Evolutionary conservation across 805 yeast genomes (phyloP).

Genomic region (Zygosaccharomyces kombuchaensis): DNA sequence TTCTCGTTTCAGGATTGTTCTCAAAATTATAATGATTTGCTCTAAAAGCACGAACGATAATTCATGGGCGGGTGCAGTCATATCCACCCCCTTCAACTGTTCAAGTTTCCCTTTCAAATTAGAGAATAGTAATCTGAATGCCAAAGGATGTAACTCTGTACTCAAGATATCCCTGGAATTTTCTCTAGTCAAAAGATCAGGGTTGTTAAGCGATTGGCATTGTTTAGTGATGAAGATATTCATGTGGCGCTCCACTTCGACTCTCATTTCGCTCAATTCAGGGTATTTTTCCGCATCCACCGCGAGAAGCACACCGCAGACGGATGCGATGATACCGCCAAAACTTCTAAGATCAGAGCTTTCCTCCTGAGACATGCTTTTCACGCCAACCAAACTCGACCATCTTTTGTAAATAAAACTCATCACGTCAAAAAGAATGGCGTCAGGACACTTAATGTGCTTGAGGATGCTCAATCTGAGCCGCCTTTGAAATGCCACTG

Average conservation of each 20-base stretch:
- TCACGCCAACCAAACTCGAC: slow-evolving; percentile 18
- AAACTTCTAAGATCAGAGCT: slow-evolving; percentile 53
- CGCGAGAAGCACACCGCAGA: slow-evolving; percentile 57
- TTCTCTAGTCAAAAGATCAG: slow-evolving; percentile 56
- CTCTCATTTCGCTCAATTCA: slow-evolving; percentile 22
- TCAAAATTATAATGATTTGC: slow-evolving; percentile 45
- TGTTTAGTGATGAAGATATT: slow-evolving; percentile 50
- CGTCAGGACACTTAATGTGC: slow-evolving; percentile 24
- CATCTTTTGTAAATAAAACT: slow-evolving; percentile 37
- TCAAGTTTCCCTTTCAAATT: slow-evolving; percentile 41
- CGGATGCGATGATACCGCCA: slow-evolving; percentile 68
- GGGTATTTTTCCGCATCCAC: slow-evolving; percentile 22
- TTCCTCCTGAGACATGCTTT: slow-evolving; percentile 35
- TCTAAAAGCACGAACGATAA: slow-evolving; percentile 41
- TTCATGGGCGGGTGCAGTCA: slow-evolving; percentile 23
- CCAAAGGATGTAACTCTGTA: slow-evolving; percentile 56
- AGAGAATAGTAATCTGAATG: slow-evolving; percentile 46
- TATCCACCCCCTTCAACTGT: slow-evolving; percentile 26
- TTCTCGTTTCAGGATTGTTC: slow-evolving; percentile 37
- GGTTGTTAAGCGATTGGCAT: slow-evolving; percentile 44
- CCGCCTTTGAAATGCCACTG: slow-evolving; percentile 68
- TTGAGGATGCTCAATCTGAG: slow-evolving; percentile 43
- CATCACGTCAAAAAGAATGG: slow-evolving; percentile 31
- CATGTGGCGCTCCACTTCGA: slow-evolving; percentile 37
- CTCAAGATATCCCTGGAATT: slow-evolving; percentile 68